A percentile compares a stretch with the other conserved stretches of the same genome.
Evolutionary conservation across 225 moss, liverwort and hornwort species (phyloP).

Genomic region (Polytrichum commune): DNA sequence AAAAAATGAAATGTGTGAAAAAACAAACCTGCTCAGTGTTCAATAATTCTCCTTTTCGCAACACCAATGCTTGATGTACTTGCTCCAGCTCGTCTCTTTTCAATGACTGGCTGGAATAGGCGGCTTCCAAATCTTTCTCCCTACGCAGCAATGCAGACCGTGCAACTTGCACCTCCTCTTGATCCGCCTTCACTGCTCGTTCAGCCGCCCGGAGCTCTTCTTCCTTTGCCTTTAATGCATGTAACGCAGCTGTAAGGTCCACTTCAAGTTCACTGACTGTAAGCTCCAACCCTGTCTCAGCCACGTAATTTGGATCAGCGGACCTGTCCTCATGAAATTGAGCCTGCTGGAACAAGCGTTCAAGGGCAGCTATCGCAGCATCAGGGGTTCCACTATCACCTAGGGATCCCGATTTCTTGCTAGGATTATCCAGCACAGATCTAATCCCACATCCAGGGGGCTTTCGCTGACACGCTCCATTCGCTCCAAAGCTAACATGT

Average conservation of each 20-base stretch:
- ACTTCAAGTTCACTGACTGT: slow-evolving; percentile 38
- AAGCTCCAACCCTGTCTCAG: slow-evolving; percentile 19
- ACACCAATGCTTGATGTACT: slow-evolving; percentile 15
- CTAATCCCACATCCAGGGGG: slow-evolving; percentile 1
- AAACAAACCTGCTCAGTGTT: slow-evolving; percentile 14
- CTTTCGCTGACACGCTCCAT: not conserved
- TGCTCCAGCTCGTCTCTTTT: slow-evolving; percentile 29
- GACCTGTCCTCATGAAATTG: slow-evolving; percentile 34
- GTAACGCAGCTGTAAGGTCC: slow-evolving; percentile 33
- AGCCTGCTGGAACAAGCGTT: slow-evolving; percentile 40
- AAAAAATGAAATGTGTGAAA: not conserved
- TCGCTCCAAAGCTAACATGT: not conserved
- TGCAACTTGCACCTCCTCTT: slow-evolving; percentile 37
- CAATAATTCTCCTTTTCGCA: slow-evolving; percentile 20
- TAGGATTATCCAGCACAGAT: slow-evolving; percentile 13
- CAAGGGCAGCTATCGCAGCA: slow-evolving; percentile 34
- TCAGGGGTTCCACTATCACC: slow-evolving; percentile 15
- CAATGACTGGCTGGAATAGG: slow-evolving; percentile 18
- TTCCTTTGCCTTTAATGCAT: slow-evolving; percentile 36
- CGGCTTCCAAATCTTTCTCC: slow-evolving; percentile 43
- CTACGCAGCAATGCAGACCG: slow-evolving; percentile 20
- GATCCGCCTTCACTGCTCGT: slow-evolving; percentile 30
- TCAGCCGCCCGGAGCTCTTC: slow-evolving; percentile 38
- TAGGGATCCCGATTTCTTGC: not conserved
- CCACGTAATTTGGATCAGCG: slow-evolving; percentile 8